Evolutionary conservation across 768 basidiomycete species (phyloP).

Genomic region (Mycena kentingensis): DNA sequence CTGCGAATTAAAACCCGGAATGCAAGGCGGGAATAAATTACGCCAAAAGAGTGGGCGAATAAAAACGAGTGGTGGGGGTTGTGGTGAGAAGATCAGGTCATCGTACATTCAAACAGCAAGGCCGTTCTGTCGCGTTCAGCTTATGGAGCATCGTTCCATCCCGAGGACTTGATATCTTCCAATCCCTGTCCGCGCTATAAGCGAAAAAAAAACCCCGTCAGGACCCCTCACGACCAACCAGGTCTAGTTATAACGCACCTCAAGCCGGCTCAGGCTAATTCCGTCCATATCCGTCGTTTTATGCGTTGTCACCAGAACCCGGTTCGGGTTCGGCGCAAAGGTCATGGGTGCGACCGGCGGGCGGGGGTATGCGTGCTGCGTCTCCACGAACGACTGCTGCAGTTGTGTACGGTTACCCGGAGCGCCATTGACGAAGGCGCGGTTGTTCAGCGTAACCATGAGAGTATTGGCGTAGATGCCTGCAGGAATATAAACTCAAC

Average conservation of each 20-base stretch:
- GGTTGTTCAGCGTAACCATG: constrained; percentile 19
- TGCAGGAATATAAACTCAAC: not conserved
- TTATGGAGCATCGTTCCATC: not conserved
- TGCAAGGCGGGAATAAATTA: not conserved
- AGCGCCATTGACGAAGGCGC: constrained; percentile 2
- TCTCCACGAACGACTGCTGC: constrained; percentile 7
- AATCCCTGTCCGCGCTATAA: not conserved
- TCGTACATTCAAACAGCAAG: too few relatives aligned
- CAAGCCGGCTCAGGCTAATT: constrained; percentile 15
- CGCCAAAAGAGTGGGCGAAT: not conserved
- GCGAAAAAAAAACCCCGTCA: not conserved
- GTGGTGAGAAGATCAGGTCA: too few relatives aligned
- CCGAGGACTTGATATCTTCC: not conserved
- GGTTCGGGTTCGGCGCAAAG: constrained; percentile 15
- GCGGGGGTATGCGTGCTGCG: constrained; percentile 1
- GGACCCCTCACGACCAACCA: not conserved
- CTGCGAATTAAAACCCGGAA: not conserved
- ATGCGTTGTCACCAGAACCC: constrained; percentile 11
- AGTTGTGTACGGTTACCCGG: not conserved
- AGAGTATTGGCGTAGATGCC: constrained; percentile 18
- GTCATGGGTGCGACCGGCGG: constrained; percentile 8
- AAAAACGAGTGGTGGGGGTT: not conserved
- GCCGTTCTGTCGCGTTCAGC: too few relatives aligned
- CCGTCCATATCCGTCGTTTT: constrained; percentile 9
- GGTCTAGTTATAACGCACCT: constrained; percentile 2